Conservation (phyloP, 129 eudicot species). For the Flaveria trinervia region DNA sequence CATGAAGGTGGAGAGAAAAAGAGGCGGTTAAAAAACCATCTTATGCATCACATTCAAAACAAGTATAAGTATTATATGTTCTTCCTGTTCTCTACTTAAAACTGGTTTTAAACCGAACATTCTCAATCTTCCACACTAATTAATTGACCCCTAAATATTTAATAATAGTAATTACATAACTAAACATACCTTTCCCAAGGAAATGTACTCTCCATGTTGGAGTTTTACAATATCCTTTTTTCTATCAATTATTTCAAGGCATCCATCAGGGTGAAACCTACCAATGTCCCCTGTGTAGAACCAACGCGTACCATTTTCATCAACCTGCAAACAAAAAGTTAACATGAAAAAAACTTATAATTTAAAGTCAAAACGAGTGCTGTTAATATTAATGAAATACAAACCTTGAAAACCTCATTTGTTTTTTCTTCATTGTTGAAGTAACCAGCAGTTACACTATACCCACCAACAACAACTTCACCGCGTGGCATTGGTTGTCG, state of each 20-base stretch:
- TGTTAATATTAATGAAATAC: background rate
- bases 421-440: conserved; percentile 84
- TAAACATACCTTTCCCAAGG: conserved; percentile 81
- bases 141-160: background rate
- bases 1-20: too few relatives aligned
- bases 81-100: background rate
- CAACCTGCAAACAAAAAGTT: conserved; percentile 53
- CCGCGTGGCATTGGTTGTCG: conserved; percentile 98
- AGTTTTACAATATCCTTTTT: conserved; percentile 98
- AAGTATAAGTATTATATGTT: too few relatives aligned
- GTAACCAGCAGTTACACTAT: conserved; percentile 84
- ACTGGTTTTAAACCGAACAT: background rate
- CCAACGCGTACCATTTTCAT: conserved; percentile 93
- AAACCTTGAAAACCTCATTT: conserved; percentile 79
- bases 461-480: conserved; percentile 87
- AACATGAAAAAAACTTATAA: background rate
- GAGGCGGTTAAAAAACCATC: background rate
- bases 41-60: background rate
- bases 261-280: conserved; percentile 93
- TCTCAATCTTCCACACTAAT: background rate
- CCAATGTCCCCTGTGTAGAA: conserved; percentile 96
- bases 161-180: background rate
- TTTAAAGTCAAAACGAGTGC: conserved; percentile 12
- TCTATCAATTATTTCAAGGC: conserved; percentile 92
- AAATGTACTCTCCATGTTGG: conserved; percentile 96